Conservation (phyloP, 2,329 filamentous ascomycete genomes). For the Diplodia sapinea region DNA sequence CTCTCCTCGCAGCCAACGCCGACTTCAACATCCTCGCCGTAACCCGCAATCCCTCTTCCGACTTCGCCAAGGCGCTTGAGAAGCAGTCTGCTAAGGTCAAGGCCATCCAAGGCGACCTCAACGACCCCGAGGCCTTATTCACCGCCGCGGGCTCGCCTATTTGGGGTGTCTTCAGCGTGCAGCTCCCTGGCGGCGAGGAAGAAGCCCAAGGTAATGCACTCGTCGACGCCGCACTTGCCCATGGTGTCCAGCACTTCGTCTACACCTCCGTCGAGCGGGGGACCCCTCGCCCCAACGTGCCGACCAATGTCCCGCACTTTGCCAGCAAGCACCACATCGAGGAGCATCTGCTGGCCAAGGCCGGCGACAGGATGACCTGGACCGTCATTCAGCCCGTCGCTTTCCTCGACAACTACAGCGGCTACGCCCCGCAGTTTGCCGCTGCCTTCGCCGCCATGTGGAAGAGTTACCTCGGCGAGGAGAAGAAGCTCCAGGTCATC, state of each 20-base stretch:
- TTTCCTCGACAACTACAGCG: slow-evolving; percentile 64
- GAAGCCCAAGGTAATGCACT: slow-evolving; percentile 48
- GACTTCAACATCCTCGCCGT: slow-evolving; percentile 61
- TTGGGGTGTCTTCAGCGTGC: slow-evolving; percentile 45
- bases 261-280: slow-evolving; percentile 48
- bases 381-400: slow-evolving; percentile 65
- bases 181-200: slow-evolving; percentile 38
- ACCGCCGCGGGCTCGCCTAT: slow-evolving; percentile 48
- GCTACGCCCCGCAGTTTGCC: slow-evolving; percentile 47
- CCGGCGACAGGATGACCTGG: slow-evolving; percentile 57
- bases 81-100: slow-evolving; percentile 56
- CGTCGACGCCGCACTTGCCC: slow-evolving; percentile 42
- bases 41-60: slow-evolving; percentile 59
- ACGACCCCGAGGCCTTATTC: slow-evolving; percentile 59
- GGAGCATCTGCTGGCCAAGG: slow-evolving; percentile 57
- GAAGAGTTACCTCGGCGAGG: slow-evolving; percentile 37
- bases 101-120: slow-evolving; percentile 61
- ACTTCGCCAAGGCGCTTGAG: slow-evolving; percentile 56
- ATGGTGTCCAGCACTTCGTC: slow-evolving; percentile 46
- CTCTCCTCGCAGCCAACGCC: slow-evolving; percentile 45
- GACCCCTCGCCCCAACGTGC: slow-evolving; percentile 51
- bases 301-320: slow-evolving; percentile 66
- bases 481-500: slow-evolving; percentile 45
- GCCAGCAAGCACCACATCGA: slow-evolving; percentile 66
- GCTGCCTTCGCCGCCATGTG: slow-evolving; percentile 47